Base-by-base conservation (phyloP, 805 yeast genomes). In the Lachancea fermentati region DNA sequence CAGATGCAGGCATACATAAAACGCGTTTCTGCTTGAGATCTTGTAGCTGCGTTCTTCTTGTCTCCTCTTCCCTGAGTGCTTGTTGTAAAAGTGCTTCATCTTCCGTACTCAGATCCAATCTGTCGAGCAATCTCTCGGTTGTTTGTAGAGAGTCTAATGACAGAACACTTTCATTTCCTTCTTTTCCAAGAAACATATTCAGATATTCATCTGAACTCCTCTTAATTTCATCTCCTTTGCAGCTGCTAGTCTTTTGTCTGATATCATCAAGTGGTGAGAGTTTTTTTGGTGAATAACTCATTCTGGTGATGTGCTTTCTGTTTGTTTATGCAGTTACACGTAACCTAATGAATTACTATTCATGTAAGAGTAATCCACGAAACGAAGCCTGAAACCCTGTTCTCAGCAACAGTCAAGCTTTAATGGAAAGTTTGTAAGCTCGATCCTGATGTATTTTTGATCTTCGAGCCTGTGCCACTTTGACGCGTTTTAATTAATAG, bases 1-100 rank as follows among this genome's bases (percentile, higher is more conserved):
- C 54, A 1, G 62, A 53, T 4, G 66, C 66, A 2, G 66, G 66
- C 34, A 55, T 41, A 43, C 63, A 59, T 8, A 56, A 26, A 8
- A 44, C 36, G 7, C 51, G 53, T 3, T 41, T 45, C 26, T 49
- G 43, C 12, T 36, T 37, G 15, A 30, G 30, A 17, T 24, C 29
- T 13, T 36, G 17, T 24, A 34, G 33, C 16, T 29, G 29, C 15
- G 32, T 34, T 34, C 36, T 43, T 19, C 42, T 44, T 28, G 43
- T 55, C 22, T 49, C 49, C 17, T 51, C 53, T 36, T 52, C 54
- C 24, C 43, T 39, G 22, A 58, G 36, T 2, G 62, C 59, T 19
- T 52, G 51, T 35, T 58, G 55, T 24, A 61, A 38, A 5, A 60
- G 38, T 12, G 46, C 39, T 26, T 62, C 65, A 36, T 62, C 67